Evolutionary conservation across 75 land plant genomes (phyloP).

Genomic region (Gnetum montanum): DNA sequence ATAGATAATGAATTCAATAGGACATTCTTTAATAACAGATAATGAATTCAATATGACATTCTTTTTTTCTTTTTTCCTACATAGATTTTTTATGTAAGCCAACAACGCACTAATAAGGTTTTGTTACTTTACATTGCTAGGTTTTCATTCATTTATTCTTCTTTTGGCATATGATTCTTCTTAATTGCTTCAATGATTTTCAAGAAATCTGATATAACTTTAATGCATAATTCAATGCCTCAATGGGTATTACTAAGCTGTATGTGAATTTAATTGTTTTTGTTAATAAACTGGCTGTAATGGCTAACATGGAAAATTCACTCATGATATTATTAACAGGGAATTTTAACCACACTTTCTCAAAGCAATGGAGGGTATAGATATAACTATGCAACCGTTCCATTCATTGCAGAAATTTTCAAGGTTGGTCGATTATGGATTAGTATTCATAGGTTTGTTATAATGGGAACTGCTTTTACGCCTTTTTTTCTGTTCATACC

Average conservation of each 20-base stretch:
- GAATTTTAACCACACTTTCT: constrained; percentile 87
- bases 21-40: too few species aligned
- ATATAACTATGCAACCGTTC: constrained; percentile 90
- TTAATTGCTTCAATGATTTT: too few species aligned
- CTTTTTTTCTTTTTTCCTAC: too few species aligned
- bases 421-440: constrained; percentile 41
- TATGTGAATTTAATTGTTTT: neutral
- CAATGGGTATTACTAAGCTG: neutral
- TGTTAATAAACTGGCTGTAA: neutral
- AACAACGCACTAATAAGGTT: too few species aligned
- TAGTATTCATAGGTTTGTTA: neutral
- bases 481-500: neutral
- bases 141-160: too few species aligned
- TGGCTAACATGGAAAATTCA: neutral
- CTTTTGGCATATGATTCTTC: too few species aligned
- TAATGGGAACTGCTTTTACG: neutral
- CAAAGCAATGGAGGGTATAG: constrained; percentile 72
- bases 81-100: too few species aligned
- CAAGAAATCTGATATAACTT: neutral
- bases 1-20: too few species aligned
- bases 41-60: too few species aligned
- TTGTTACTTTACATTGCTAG: too few species aligned
- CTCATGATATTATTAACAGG: too few species aligned
- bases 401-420: constrained; percentile 80
- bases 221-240: neutral